Evolutionary conservation across 164 flowering plant species (phyloP).

Genomic region (Magnolia officinalis): DNA sequence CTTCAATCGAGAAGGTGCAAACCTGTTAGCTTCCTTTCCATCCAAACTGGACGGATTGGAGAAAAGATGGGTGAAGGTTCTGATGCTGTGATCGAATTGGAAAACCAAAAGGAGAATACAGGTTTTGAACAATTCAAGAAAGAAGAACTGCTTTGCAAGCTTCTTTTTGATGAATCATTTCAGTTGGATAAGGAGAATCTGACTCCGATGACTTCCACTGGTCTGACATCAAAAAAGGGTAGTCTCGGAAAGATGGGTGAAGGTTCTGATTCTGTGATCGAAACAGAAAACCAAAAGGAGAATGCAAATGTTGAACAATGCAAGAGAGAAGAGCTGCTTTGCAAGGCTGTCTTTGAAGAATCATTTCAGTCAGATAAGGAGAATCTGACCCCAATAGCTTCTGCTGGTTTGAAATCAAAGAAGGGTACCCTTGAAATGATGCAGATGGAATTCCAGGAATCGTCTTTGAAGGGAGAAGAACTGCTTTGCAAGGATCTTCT

Average conservation of each 20-base stretch:
- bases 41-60: constrained; percentile 34
- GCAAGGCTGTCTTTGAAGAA: constrained; percentile 26
- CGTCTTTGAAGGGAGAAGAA: constrained; percentile 23
- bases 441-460: constrained; percentile 16
- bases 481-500: neutral
- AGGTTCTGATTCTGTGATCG: constrained; percentile 3
- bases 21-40: constrained; percentile 32
- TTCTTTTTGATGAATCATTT: constrained; percentile 22
- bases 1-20: constrained; percentile 70
- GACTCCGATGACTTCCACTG: constrained; percentile 33
- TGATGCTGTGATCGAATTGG: constrained; percentile 4
- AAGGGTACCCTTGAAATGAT: constrained; percentile 20
- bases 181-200: constrained; percentile 52
- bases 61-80: constrained; percentile 11
- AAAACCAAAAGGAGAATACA: constrained; percentile 11
- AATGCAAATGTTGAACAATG: neutral
- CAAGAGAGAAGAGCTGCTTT: constrained; percentile 6
- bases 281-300: constrained; percentile 12
- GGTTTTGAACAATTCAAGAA: neutral
- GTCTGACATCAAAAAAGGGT: constrained; percentile 21
- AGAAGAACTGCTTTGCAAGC: constrained; percentile 15
- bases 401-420: constrained; percentile 26
- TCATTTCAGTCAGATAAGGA: constrained; percentile 59
- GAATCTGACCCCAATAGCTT: constrained; percentile 48
- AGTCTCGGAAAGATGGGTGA: constrained; percentile 2